These are phyloP conservation scores for Hypoxylon rubiginosum DNA, from an alignment of 2,329 filamentous ascomycete genomes.

Conservation along the genomic window DNA sequence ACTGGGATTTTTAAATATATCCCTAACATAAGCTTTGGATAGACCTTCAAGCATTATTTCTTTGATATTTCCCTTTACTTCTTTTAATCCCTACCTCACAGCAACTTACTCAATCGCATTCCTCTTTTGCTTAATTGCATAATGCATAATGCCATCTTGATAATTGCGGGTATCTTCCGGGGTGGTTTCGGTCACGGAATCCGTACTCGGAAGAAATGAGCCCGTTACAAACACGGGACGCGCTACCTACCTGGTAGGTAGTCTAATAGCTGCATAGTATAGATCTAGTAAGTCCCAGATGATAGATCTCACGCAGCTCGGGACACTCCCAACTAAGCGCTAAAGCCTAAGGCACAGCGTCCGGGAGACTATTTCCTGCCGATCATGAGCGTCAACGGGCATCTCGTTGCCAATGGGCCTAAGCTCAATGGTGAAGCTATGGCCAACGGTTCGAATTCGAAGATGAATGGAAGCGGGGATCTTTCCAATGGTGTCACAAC, in stretches of 20 bases:
- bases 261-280: constrained; percentile 12
- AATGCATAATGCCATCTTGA: background rate
- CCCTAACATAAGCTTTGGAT: too few relatives aligned
- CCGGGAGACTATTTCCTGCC: constrained; percentile 2
- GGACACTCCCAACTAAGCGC: background rate
- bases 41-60: too few relatives aligned
- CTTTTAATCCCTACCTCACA: background rate
- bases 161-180: background rate
- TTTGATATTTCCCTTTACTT: too few relatives aligned
- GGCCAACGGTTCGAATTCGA: constrained; percentile 3
- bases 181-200: constrained; percentile 23
- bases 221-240: constrained; percentile 6
- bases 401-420: constrained; percentile 1
- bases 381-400: constrained; percentile 5
- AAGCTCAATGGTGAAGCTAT: constrained; percentile 5
- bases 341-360: background rate
- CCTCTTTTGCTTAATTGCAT: background rate
- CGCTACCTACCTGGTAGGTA: background rate
- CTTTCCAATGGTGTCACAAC: constrained; percentile 3
- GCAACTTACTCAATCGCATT: background rate
- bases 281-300: background rate
- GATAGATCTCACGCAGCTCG: constrained; percentile 9
- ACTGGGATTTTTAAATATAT: too few relatives aligned
- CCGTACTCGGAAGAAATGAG: constrained; percentile 3
- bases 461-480: constrained; percentile 11